Conservation (phyloP, 2,329 filamentous ascomycete species). For the Amesomyces nigricolor region DNA sequence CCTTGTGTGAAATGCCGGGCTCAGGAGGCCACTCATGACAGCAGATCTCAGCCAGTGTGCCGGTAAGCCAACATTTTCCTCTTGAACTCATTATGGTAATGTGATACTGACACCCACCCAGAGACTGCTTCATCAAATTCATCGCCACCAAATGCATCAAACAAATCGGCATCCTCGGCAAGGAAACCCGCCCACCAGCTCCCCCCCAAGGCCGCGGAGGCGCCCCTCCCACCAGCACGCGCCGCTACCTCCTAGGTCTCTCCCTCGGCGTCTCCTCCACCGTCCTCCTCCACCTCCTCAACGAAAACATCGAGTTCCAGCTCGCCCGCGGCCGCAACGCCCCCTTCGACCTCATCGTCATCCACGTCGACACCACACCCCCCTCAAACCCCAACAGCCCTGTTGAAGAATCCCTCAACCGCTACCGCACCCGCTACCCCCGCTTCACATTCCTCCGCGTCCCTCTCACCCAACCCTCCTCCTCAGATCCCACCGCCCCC, state of each 20-base stretch:
- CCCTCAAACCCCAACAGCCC: not conserved
- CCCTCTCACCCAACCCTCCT: slow-evolving; percentile 59
- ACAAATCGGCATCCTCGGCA: slow-evolving; percentile 52
- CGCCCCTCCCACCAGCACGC: slow-evolving; percentile 27
- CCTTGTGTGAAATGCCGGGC: slow-evolving; percentile 54
- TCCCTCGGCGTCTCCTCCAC: slow-evolving; percentile 80
- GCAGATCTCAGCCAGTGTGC: slow-evolving; percentile 57
- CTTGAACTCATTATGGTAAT: not conserved
- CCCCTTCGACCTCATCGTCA: slow-evolving; percentile 61
- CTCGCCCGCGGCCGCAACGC: slow-evolving; percentile 56
- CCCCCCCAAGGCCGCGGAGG: not conserved
- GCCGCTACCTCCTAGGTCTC: slow-evolving; percentile 66
- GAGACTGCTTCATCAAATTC: slow-evolving; percentile 72
- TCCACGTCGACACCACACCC: slow-evolving; percentile 39
- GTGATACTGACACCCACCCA: slow-evolving; percentile 30
- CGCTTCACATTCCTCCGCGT: slow-evolving; percentile 57
- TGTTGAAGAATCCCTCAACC: slow-evolving; percentile 37
- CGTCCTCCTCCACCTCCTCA: slow-evolving; percentile 68
- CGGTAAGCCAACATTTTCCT: slow-evolving; percentile 35
- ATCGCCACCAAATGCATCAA: slow-evolving; percentile 74
- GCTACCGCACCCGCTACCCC: slow-evolving; percentile 58
- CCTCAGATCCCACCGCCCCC: not conserved
- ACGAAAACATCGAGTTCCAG: slow-evolving; percentile 62
- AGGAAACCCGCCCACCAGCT: slow-evolving; percentile 38
- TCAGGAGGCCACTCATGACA: slow-evolving; percentile 44